phyloP scores from a whole-genome alignment of 2,329 filamentous ascomycete species.

The Ascochyta fabae region DNA sequence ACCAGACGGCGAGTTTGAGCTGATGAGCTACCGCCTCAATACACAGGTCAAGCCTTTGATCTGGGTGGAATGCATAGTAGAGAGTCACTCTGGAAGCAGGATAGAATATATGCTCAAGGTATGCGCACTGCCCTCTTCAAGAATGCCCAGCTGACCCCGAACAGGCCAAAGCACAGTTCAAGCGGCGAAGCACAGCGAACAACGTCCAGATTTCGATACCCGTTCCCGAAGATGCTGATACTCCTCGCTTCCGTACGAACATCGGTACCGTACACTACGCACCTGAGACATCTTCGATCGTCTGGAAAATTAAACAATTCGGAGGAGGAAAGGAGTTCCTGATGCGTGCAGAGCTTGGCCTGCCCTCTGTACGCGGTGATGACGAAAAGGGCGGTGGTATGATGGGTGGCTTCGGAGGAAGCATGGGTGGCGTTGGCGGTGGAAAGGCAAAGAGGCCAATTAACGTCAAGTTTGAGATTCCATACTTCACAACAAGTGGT shows the following conservation, averaged over 20 bases:
- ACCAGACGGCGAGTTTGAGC: slow-evolving; percentile 96
- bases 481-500: slow-evolving; percentile 99
- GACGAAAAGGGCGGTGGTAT: slow-evolving; percentile 96
- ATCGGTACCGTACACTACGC: slow-evolving; percentile 97
- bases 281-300: slow-evolving; percentile 94
- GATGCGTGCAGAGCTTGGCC: slow-evolving; percentile 94
- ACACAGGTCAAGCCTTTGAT: slow-evolving; percentile 98
- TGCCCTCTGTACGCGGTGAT: slow-evolving; percentile 92
- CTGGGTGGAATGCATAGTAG: slow-evolving; percentile 98
- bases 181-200: slow-evolving; percentile 95
- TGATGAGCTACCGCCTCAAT: slow-evolving; percentile 99
- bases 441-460: slow-evolving; percentile 95
- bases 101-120: slow-evolving; percentile 99
- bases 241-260: slow-evolving; percentile 94
- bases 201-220: slow-evolving; percentile 98
- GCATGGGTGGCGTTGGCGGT: slow-evolving; percentile 84
- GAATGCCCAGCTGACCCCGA: slow-evolving; percentile 12
- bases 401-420: slow-evolving; percentile 96
- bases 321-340: slow-evolving; percentile 98
- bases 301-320: slow-evolving; percentile 99
- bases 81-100: slow-evolving; percentile 90
- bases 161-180: slow-evolving; percentile 92
- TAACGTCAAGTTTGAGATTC: slow-evolving; percentile 99
- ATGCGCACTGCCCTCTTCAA: not conserved
- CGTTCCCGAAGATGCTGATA: slow-evolving; percentile 95